Evolutionary conservation across 108 stramenopile species (phyloP).

Genomic region (Skeletonema potamos): DNA sequence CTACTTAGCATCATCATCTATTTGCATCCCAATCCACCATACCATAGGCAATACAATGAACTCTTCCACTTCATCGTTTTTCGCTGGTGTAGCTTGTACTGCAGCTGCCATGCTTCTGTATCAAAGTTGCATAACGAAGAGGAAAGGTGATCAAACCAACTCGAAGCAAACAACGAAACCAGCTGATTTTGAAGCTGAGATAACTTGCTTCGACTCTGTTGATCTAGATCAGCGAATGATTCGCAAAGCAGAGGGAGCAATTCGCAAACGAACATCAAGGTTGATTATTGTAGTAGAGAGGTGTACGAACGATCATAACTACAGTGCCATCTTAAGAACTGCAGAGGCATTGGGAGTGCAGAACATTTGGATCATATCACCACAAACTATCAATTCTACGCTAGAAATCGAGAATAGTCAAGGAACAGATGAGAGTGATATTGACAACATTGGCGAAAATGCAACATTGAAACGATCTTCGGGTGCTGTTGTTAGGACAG

Average conservation of each 20-base stretch:
- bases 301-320: constrained; percentile 89
- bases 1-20: too few species aligned
- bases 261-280: constrained; percentile 74
- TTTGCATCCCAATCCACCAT: too few species aligned
- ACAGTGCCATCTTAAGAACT: constrained; percentile 63
- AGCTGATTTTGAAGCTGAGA: neutral
- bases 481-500: constrained; percentile 25
- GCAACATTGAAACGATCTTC: constrained; percentile 18
- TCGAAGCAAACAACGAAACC: neutral
- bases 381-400: constrained; percentile 46
- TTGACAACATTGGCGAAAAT: constrained; percentile 15
- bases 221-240: constrained; percentile 79
- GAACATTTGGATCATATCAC: constrained; percentile 79
- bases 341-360: constrained; percentile 89
- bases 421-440: constrained; percentile 4
- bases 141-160: neutral
- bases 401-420: constrained; percentile 12
- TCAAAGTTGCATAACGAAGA: neutral
- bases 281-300: constrained; percentile 77
- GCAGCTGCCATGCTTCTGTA: constrained; percentile 21
- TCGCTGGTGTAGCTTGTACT: constrained; percentile 23
- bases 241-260: constrained; percentile 84
- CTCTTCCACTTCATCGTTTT: constrained; percentile 18
- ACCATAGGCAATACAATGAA: neutral
- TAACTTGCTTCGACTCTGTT: constrained; percentile 57